Percentiles rank a stretch among this genome's conserved stretches.
Evolutionary conservation across 2,329 filamentous ascomycete genomes (phyloP).

Genomic region (Diaporthe sp.): DNA sequence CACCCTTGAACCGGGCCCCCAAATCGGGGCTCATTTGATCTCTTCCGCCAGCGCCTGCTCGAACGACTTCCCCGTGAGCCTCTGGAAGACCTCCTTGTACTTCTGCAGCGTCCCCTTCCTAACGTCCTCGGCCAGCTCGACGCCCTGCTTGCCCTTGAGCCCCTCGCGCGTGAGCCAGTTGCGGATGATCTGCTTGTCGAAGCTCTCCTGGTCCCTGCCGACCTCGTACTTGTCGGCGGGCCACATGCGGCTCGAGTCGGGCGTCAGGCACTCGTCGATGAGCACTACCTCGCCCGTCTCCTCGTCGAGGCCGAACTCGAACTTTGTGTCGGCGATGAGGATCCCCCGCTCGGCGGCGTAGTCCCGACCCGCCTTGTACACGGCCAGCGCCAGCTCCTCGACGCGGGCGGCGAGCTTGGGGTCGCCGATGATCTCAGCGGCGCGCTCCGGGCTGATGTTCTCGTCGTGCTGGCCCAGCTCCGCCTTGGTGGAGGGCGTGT

Average conservation of each 20-base stretch:
- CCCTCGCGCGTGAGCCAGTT: constrained; percentile 83
- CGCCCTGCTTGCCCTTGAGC: constrained; percentile 79
- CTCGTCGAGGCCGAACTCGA: constrained; percentile 75
- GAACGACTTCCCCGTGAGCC: constrained; percentile 68
- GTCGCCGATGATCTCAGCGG: constrained; percentile 71
- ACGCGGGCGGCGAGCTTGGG: constrained; percentile 70
- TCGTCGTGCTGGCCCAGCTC: constrained; percentile 82
- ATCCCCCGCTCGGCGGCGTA: constrained; percentile 76
- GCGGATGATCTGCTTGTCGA: constrained; percentile 87
- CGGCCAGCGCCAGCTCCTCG: constrained; percentile 70
- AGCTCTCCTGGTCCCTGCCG: constrained; percentile 82
- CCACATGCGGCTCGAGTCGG: constrained; percentile 90
- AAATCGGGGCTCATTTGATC: neutral
- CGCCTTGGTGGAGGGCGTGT: constrained; percentile 87
- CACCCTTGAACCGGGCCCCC: neutral
- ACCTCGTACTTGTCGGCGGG: constrained; percentile 76
- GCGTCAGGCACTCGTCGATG: constrained; percentile 87
- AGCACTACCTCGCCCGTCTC: constrained; percentile 75
- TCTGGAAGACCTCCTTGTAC: constrained; percentile 81
- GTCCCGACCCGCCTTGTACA: constrained; percentile 71
- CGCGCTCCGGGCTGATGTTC: constrained; percentile 81
- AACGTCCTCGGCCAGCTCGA: constrained; percentile 78
- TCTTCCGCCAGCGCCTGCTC: constrained; percentile 43
- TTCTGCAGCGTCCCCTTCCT: constrained; percentile 74
- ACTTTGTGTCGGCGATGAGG: constrained; percentile 74